Percentiles rank a stretch among this genome's conserved stretches.
Evolutionary conservation across 805 yeast genomes (phyloP).

Genomic region (Lipomyces starkeyi): DNA sequence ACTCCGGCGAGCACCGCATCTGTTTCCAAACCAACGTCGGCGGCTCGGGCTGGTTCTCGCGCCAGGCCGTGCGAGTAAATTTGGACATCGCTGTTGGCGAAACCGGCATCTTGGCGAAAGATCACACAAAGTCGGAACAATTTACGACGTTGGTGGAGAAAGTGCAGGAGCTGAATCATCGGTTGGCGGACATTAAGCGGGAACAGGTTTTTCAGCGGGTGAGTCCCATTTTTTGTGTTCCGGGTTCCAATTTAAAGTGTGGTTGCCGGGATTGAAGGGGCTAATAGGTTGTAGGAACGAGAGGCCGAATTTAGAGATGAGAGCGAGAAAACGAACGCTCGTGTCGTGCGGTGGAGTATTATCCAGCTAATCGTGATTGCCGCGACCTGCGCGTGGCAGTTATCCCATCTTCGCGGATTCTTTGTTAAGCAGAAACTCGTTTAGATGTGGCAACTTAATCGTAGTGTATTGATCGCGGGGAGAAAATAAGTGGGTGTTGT

Average conservation of each 20-base stretch:
- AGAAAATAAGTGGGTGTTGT: neutral
- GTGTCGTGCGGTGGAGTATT: conserved; percentile 75
- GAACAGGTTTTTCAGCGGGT: conserved; percentile 67
- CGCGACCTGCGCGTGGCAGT: conserved; percentile 75
- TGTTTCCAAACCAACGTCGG: conserved; percentile 65
- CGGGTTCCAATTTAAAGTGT: neutral
- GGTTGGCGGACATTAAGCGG: conserved; percentile 61
- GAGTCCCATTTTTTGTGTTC: conserved; percentile 11
- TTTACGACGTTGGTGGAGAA: conserved; percentile 56
- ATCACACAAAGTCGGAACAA: conserved; percentile 52
- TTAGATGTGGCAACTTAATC: conserved; percentile 43
- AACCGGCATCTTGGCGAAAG: conserved; percentile 62
- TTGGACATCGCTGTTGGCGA: conserved; percentile 76
- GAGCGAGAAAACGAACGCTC: conserved; percentile 74
- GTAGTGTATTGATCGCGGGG: too few species aligned
- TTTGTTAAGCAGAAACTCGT: conserved; percentile 87
- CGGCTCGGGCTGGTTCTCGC: conserved; percentile 66
- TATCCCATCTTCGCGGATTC: conserved; percentile 77
- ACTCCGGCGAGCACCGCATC: conserved; percentile 82
- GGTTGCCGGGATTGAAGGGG: neutral
- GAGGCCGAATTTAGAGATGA: conserved; percentile 80
- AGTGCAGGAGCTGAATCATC: conserved; percentile 61
- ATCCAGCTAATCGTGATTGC: conserved; percentile 71
- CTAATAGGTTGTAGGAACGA: conserved; percentile 47
- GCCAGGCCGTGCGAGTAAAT: conserved; percentile 65